Evolutionary conservation across 805 yeast species (phyloP).

Genomic region (Myxozyma geophila): DNA sequence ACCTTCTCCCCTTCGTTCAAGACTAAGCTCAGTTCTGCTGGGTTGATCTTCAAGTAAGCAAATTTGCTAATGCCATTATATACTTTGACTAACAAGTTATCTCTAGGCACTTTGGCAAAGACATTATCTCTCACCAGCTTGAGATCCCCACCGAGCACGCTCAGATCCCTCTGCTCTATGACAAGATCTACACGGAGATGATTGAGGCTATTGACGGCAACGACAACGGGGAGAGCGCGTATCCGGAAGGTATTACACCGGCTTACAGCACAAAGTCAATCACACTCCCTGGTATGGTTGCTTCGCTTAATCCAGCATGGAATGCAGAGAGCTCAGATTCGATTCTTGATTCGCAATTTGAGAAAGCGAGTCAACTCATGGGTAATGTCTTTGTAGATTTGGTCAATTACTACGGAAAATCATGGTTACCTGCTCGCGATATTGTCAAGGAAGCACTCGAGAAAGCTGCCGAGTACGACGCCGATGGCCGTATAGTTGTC

Average conservation of each 20-base stretch:
- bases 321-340: constrained; percentile 67
- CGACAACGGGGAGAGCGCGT: constrained; percentile 88
- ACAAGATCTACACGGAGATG: constrained; percentile 81
- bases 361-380: constrained; percentile 76
- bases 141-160: constrained; percentile 46
- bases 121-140: constrained; percentile 53
- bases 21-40: constrained; percentile 92
- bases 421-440: constrained; percentile 90
- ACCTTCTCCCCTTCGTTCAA: constrained; percentile 63
- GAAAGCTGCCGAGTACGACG: constrained; percentile 62
- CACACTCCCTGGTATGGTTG: constrained; percentile 75
- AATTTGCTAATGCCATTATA: no score
- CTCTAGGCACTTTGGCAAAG: constrained; percentile 48
- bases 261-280: constrained; percentile 74
- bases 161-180: constrained; percentile 67
- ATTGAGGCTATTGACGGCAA: constrained; percentile 93
- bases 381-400: constrained; percentile 75
- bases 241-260: constrained; percentile 60
- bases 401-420: constrained; percentile 71
- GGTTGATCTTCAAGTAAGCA: constrained; percentile 71
- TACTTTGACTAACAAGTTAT: neutral
- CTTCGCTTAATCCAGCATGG: constrained; percentile 87
- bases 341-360: constrained; percentile 64
- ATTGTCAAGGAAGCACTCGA: constrained; percentile 74
- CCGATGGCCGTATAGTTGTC: constrained; percentile 73